Evolutionary conservation across 371 early-diverging fungal species (phyloP).

Genomic region (Apophysomyces trapeziformis): DNA sequence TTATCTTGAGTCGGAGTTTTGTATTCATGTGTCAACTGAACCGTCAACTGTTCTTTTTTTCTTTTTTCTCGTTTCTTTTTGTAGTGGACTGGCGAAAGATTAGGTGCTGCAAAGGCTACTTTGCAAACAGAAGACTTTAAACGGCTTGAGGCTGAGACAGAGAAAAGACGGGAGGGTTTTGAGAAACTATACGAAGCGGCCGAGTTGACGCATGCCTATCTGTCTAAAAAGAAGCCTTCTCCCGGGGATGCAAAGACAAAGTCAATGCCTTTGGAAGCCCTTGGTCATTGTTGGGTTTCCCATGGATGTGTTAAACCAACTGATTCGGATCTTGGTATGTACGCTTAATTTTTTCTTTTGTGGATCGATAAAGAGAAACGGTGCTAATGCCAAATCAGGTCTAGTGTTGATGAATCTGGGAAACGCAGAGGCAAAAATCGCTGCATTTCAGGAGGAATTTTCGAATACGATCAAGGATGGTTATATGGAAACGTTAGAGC

Average conservation of each 20-base stretch:
- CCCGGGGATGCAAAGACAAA: slow-evolving; percentile 66
- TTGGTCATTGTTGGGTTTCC: slow-evolving; percentile 63
- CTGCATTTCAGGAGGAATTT: slow-evolving; percentile 61
- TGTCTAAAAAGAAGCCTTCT: slow-evolving; percentile 60
- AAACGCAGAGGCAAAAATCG: slow-evolving; percentile 66
- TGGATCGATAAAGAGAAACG: background rate
- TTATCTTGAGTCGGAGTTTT: slow-evolving; percentile 4
- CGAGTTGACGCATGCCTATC: slow-evolving; percentile 23
- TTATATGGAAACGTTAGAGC: slow-evolving; percentile 52
- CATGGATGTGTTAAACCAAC: slow-evolving; percentile 62
- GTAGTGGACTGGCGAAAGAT: slow-evolving; percentile 57
- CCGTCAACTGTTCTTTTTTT: background rate
- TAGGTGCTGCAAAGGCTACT: slow-evolving; percentile 54
- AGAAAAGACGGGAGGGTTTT: slow-evolving; percentile 35
- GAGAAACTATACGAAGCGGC: slow-evolving; percentile 42
- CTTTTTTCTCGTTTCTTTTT: background rate
- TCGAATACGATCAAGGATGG: slow-evolving; percentile 45
- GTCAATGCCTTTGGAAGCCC: slow-evolving; percentile 59
- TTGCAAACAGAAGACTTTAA: slow-evolving; percentile 53
- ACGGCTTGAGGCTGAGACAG: slow-evolving; percentile 39
- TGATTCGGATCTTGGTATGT: slow-evolving; percentile 64
- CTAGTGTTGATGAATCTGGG: slow-evolving; percentile 61
- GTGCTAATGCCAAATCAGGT: slow-evolving; percentile 35
- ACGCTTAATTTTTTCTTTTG: background rate
- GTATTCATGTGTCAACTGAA: background rate